phyloP scores from a whole-genome alignment of 108 stramenopile genomes.

The Parmales sp. region DNA sequence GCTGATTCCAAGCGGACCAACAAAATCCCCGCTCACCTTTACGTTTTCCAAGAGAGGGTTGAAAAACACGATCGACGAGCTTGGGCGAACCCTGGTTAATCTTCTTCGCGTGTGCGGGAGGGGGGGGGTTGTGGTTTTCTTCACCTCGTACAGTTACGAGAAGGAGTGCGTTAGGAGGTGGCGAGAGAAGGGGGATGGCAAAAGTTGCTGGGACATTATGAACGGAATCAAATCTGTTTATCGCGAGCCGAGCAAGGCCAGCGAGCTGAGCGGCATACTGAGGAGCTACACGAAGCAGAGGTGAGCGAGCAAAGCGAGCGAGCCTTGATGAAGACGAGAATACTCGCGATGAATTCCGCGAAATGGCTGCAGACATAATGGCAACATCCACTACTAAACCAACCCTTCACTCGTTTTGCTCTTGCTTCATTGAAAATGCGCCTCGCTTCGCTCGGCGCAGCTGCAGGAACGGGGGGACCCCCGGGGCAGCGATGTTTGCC shows the following conservation, averaged over 20 bases:
- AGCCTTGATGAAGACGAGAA: no score
- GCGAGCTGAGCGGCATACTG: conserved; percentile 65
- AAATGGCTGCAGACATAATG: conserved; percentile 35
- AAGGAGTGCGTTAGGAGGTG: conserved; percentile 64
- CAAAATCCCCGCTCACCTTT: conserved; percentile 60
- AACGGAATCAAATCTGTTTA: conserved; percentile 28
- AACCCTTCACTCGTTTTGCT: no score
- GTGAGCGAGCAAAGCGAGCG: no score
- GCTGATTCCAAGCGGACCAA: conserved; percentile 36
- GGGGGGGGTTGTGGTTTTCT: conserved; percentile 81
- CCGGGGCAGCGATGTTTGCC: no score
- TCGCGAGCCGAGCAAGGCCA: conserved; percentile 69
- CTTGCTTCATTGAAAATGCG: no score
- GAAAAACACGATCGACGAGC: conserved; percentile 55
- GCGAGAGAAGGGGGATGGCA: conserved; percentile 44
- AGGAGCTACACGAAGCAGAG: no score
- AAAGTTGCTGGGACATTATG: conserved; percentile 43
- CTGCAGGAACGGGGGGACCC: no score
- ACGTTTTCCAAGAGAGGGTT: conserved; percentile 47
- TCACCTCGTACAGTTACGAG: conserved; percentile 87
- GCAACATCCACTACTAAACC: no score
- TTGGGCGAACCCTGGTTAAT: conserved; percentile 62
- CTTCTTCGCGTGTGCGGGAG: conserved; percentile 54
- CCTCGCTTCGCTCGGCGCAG: no score
- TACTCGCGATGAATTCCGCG: no score